These are phyloP conservation scores for Encephalitozoon romaleae DNA, from an alignment of 371 early-diverging fungal genomes.

Conservation along the genomic window DNA sequence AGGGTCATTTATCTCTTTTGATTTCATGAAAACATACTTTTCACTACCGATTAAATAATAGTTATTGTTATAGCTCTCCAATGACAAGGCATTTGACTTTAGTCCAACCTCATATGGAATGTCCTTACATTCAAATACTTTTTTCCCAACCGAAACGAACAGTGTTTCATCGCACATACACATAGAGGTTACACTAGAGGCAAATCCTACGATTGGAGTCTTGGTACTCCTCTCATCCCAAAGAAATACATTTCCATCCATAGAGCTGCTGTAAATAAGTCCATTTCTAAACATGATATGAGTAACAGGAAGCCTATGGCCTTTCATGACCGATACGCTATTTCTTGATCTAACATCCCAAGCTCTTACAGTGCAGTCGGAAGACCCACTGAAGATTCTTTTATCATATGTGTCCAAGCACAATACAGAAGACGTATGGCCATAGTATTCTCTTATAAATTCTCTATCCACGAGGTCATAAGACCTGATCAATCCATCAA, in stretches of 20 bases:
- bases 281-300: not conserved
- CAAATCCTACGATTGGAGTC: not conserved
- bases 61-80: not conserved
- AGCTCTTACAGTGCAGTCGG: not conserved
- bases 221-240: not conserved
- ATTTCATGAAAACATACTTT: not conserved
- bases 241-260: not conserved
- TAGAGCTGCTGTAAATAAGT: not conserved
- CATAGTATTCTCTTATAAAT: conserved; percentile 5
- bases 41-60: not conserved
- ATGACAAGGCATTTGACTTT: not conserved
- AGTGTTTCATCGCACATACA: not conserved
- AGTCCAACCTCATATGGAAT: not conserved
- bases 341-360: not conserved
- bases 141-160: not conserved
- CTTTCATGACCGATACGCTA: not conserved
- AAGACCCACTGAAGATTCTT: not conserved
- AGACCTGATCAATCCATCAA: not conserved
- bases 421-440: conserved; percentile 5
- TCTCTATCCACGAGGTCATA: conserved; percentile 3
- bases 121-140: not conserved
- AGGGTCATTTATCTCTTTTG: not conserved
- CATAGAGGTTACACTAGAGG: not conserved
- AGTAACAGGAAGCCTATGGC: not conserved
- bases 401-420: not conserved